These are phyloP conservation scores for Saprolegnia diclina DNA, from an alignment of 352 stramenopile genomes.

Conservation along the genomic window DNA sequence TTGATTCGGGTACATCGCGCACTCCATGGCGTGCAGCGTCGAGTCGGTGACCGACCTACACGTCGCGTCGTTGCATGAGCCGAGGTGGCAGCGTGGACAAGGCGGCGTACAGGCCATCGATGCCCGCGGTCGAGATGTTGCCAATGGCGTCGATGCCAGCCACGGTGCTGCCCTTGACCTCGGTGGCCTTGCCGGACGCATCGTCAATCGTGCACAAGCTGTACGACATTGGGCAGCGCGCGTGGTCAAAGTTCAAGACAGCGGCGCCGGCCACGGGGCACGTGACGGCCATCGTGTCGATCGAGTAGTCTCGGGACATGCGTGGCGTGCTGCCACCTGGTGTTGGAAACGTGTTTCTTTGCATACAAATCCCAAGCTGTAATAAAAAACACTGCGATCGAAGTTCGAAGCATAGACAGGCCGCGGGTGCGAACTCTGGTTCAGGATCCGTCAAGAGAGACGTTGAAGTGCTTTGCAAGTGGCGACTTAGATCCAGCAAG, in stretches of 20 bases:
- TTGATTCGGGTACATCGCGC: too few relatives aligned
- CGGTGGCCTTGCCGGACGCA: neutral
- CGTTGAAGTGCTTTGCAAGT: neutral
- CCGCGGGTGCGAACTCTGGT: neutral
- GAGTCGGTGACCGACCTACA: too few relatives aligned
- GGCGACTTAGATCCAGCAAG: too few relatives aligned
- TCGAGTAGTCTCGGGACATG: neutral
- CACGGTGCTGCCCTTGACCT: neutral
- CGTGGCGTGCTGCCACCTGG: too few relatives aligned
- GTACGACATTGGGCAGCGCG: neutral
- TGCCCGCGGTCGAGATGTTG: neutral
- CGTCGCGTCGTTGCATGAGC: too few relatives aligned
- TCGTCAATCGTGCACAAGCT: neutral
- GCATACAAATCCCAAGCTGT: too few relatives aligned
- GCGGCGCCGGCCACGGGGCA: neutral
- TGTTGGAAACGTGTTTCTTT: too few relatives aligned
- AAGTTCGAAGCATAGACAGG: neutral
- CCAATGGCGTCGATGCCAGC: neutral
- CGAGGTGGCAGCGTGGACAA: too few relatives aligned
- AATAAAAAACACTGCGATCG: too few relatives aligned
- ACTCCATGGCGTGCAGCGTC: too few relatives aligned
- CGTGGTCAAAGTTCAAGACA: neutral
- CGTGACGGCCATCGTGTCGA: neutral
- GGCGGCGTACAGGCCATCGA: too few relatives aligned
- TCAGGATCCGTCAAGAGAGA: neutral